These are phyloP conservation scores for Taiozyma sp. DNA, from an alignment of 1,139 yeast genomes.

Conservation along the genomic window DNA sequence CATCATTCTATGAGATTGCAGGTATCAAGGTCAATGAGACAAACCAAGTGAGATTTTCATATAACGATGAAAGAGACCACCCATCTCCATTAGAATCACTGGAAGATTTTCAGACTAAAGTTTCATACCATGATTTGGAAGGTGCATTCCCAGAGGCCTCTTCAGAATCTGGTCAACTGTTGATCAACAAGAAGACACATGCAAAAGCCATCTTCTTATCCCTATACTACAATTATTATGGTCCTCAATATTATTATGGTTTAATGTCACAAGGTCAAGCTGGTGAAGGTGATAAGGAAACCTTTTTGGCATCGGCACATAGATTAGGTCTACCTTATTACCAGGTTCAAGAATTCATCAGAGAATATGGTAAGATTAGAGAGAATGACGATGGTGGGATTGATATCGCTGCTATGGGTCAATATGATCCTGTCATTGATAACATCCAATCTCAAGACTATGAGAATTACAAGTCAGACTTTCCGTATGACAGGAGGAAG, in stretches of 20 bases:
- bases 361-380: conserved; percentile 19
- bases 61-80: conserved; percentile 29
- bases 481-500: conserved; percentile 10
- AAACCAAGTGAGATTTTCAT: conserved; percentile 35
- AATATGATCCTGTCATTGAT: conserved; percentile 25
- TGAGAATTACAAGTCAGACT: conserved; percentile 11
- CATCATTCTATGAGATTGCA: conserved; percentile 52
- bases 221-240: conserved; percentile 71
- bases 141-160: conserved; percentile 79
- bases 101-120: conserved; percentile 23
- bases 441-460: conserved; percentile 18
- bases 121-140: conserved; percentile 60
- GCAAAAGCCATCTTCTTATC: conserved; percentile 60
- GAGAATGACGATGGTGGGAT: conserved; percentile 12
- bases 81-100: conserved; percentile 20
- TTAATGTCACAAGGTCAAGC: conserved; percentile 76
- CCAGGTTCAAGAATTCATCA: conserved; percentile 44
- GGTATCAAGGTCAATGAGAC: conserved; percentile 36
- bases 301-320: conserved; percentile 74
- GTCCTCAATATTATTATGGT: conserved; percentile 74
- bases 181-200: conserved; percentile 63
- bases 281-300: conserved; percentile 91
- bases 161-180: conserved; percentile 76
- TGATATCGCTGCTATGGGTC: conserved; percentile 24
- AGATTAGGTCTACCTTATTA: conserved; percentile 56